Base-by-base conservation (phyloP, 495 filamentous ascomycete genomes). In the Penicillium cataractarum region DNA sequence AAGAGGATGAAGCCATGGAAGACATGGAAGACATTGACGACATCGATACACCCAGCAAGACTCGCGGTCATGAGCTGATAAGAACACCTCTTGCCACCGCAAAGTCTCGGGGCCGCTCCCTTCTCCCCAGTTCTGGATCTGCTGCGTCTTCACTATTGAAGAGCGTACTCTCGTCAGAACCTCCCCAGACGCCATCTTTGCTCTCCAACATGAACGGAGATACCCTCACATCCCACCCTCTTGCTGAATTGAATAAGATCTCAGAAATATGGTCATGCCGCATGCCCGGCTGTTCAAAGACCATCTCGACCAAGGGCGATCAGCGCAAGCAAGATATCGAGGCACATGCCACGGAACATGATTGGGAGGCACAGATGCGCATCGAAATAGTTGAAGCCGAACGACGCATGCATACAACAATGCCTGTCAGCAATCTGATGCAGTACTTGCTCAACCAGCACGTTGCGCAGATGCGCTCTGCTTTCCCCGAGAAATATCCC, bases 231-330 rank as follows among this genome's bases (percentile, higher is more conserved):
- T 22, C 78, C 0, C 65, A 65, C 8, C 35, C 46, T 7, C 26
- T 56, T 6, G 61, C 54, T 24, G 65, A 59, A n/a, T 27, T 51
- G 40, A 65, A 60, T 22, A 61, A 60, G 17, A 58, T 83, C 55
- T 82, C 82, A 49, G 86, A 89, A 50, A 83, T 83, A 1, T 94
- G 90, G 90, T 77, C 76, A 12, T 96, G 92, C 68, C 82, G 84
- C 31, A 82, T 90, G 58, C 84, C 86, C 35, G 89, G 83, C 29
- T 96, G 92, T 71, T 70, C 71, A 29, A 84, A 87, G 57, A 82
- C 92, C 24, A 82, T 84, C 65, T 82, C 79, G 29, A 87, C 84
- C 24, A 83, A 84, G 49, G 80, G 82, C 13, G 76, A 82, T 35
- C 76, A 80, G 3, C 84, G 85, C 27, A 84, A 87, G 68, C 75